These are phyloP conservation scores for Termitomyces heimii DNA, from an alignment of 768 basidiomycete genomes.

Conservation along the genomic window DNA sequence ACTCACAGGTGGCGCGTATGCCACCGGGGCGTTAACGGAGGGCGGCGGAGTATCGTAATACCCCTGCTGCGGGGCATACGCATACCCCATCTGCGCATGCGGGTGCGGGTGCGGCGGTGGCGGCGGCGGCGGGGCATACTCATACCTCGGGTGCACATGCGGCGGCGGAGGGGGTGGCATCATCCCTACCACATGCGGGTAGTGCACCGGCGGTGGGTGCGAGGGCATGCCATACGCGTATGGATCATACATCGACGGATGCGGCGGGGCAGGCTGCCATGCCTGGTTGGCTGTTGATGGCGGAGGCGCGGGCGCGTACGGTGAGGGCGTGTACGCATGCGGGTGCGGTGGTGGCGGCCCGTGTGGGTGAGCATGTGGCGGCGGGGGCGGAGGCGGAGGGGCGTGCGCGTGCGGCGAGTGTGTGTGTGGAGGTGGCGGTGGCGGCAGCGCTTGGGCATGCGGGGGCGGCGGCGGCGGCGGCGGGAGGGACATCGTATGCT, in stretches of 20 bases:
- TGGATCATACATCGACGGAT: slow-evolving; percentile 13
- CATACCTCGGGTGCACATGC: neutral
- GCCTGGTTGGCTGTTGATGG: neutral
- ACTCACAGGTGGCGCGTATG: neutral
- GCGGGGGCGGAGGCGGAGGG: neutral
- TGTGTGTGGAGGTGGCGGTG: neutral
- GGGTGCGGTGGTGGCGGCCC: neutral
- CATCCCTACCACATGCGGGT: neutral
- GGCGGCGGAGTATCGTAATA: neutral
- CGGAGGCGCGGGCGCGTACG: neutral
- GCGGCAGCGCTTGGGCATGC: neutral
- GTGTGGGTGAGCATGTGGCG: neutral
- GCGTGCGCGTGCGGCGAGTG: neutral
- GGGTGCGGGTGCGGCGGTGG: neutral
- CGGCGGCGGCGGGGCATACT: neutral
- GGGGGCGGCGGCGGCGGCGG: neutral
- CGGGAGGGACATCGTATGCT: neutral
- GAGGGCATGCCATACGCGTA: slow-evolving; percentile 6
- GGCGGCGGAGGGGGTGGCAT: neutral
- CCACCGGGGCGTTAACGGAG: neutral
- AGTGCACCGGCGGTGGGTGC: neutral
- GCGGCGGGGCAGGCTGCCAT: slow-evolving; percentile 9
- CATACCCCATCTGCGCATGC: neutral
- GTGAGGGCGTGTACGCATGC: neutral
- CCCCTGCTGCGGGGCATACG: neutral